Conservation (phyloP, 192 early-diverging fungal genomes). For the Backusella tarrabulga region DNA sequence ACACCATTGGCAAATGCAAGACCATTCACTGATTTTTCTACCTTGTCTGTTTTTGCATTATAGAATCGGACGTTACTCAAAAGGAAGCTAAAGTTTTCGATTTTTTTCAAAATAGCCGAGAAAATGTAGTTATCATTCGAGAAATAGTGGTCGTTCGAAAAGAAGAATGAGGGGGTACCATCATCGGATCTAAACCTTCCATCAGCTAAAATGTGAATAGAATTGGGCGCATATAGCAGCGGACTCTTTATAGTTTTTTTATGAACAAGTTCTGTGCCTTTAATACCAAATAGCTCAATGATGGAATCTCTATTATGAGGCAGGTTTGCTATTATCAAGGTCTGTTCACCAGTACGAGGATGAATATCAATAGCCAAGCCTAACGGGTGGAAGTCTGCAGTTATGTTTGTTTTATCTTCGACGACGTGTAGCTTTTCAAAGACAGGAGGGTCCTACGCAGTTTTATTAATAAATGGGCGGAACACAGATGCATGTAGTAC, state of each 20-base stretch:
- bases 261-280: not conserved
- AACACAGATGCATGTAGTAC: not conserved
- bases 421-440: slow-evolving; percentile 4
- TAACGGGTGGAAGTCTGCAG: slow-evolving; percentile 28
- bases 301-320: not conserved
- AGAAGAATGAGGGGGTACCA: slow-evolving; percentile 34
- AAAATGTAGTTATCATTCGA: not conserved
- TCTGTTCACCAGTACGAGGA: not conserved
- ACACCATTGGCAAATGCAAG: slow-evolving; percentile 37
- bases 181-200: slow-evolving; percentile 17
- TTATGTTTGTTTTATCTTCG: not conserved
- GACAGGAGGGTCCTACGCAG: not conserved
- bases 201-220: slow-evolving; percentile 18
- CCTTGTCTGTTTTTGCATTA: slow-evolving; percentile 17
- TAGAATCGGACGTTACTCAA: slow-evolving; percentile 25
- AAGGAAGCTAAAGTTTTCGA: slow-evolving; percentile 29
- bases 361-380: slow-evolving; percentile 23
- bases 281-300: slow-evolving; percentile 20
- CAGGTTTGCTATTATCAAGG: slow-evolving; percentile 21
- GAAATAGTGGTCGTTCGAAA: slow-evolving; percentile 31
- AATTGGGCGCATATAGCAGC: slow-evolving; percentile 24
- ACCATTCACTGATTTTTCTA: not conserved
- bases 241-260: slow-evolving; percentile 12
- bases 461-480: not conserved
- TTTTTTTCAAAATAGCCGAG: slow-evolving; percentile 9